Conservation (phyloP, 1,284 basidiomycete genomes). For the Pseudozyma hubeiensis region DNA sequence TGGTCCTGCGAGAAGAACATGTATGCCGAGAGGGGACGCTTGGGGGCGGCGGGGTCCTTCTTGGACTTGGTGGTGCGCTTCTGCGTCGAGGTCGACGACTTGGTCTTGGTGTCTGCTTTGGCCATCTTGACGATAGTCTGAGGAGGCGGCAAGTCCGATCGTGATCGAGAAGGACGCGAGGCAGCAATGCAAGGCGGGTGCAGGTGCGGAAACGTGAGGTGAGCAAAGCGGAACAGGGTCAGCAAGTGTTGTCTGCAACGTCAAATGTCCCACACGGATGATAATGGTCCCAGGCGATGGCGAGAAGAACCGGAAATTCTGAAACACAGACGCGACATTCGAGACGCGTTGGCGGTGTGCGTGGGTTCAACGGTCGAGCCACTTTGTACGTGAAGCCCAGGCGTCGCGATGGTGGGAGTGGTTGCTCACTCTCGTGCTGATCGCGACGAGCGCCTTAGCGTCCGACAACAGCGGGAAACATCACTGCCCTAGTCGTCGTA, state of each 20-base stretch:
- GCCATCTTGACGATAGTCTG: slow-evolving; percentile 52
- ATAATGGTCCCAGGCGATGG: slow-evolving; percentile 6
- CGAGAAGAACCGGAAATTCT: slow-evolving; percentile 27
- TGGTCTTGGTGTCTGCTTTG: slow-evolving; percentile 60
- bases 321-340: slow-evolving; percentile 14
- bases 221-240: slow-evolving; percentile 5
- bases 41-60: slow-evolving; percentile 81
- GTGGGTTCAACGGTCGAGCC: background rate
- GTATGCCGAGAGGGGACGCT: slow-evolving; percentile 91
- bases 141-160: no score
- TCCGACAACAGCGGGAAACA: background rate
- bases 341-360: slow-evolving; percentile 23
- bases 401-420: slow-evolving; percentile 29
- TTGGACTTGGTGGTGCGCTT: slow-evolving; percentile 62
- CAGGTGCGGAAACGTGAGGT: background rate
- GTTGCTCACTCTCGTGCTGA: slow-evolving; percentile 2
- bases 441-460: slow-evolving; percentile 21
- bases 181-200: background rate
- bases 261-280: background rate
- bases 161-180: no score
- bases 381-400: background rate
- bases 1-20: slow-evolving; percentile 99
- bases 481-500: background rate
- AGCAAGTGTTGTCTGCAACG: background rate
- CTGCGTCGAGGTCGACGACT: slow-evolving; percentile 51